Evolutionary conservation across 371 early-diverging fungal species (phyloP).

Genomic region (Mortierella polycephala): DNA sequence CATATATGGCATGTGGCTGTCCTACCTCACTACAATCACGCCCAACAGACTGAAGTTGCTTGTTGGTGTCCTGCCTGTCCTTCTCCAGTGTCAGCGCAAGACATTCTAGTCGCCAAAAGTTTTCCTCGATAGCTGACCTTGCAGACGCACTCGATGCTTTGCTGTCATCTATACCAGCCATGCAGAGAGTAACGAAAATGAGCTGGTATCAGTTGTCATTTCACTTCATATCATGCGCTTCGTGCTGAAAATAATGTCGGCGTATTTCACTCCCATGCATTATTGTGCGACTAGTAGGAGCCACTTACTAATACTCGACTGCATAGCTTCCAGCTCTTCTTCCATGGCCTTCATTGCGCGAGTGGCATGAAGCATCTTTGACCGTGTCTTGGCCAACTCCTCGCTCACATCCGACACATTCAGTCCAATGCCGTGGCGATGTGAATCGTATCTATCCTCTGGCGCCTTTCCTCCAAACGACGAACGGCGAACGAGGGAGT

Average conservation of each 20-base stretch:
- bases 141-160: constrained; percentile 40
- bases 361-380: constrained; percentile 34
- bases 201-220: no score
- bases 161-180: constrained; percentile 28
- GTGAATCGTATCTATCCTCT: constrained; percentile 37
- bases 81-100: constrained; percentile 47
- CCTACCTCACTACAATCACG: constrained; percentile 32
- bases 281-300: background rate
- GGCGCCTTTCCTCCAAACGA: constrained; percentile 12
- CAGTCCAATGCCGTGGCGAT: constrained; percentile 40
- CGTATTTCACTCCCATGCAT: background rate
- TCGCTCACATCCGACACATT: constrained; percentile 43
- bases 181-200: background rate
- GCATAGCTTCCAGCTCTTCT: constrained; percentile 41
- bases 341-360: constrained; percentile 45
- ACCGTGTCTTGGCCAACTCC: constrained; percentile 40
- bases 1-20: no score
- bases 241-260: no score
- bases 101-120: constrained; percentile 49
- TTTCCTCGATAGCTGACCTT: constrained; percentile 49
- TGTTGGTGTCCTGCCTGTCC: constrained; percentile 38
- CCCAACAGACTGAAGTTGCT: constrained; percentile 31
- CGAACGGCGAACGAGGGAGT: constrained; percentile 29
- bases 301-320: constrained; percentile 38
- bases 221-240: no score